Evolutionary conservation across 768 basidiomycete genomes (phyloP), one percentile per base, ranked within the genome.

Genomic region (Fistulinella prunicolor): DNA sequence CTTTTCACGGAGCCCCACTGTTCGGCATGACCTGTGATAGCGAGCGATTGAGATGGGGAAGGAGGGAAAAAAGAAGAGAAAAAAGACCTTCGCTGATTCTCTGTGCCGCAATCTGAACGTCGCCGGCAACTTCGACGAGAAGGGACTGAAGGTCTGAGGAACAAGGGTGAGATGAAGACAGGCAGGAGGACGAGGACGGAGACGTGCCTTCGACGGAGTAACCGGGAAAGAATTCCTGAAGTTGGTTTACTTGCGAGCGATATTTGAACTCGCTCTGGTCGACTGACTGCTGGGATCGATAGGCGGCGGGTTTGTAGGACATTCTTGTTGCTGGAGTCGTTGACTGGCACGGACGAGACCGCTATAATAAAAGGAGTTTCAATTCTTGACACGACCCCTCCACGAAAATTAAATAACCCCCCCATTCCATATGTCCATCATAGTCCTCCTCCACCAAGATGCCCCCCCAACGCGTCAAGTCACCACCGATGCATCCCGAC

Each of bases 1-100:
- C 81, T 85, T 53, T 81, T 81, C 48, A 90, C 89, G 46, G 87
- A 81, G 43, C 80, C 89, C 89, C 89, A 93, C 61, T 85, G 86
- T 64, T 83, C 81, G 39, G 77, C 85, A 55, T 75, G 74, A 60
- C 89, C 89, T 92, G 63, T 43, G 42, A 46, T 28, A 49, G 21
- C 29, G 46, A 36, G 48, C 42, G 48, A 29, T 28, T 60, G 43
- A 65, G 51, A 30, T 29, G 19, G 5, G 17, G 37, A 24, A 13
- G 32, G 21, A 6, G 17, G 39, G 24, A 13, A 34, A 30, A 5
- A 38, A 17, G 32, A 32, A 14, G 3, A 10, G 38, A 34, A 9
- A 26, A 9, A 36, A 10, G 32, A 88, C 89, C 89, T 63, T 92
- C 90, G 46, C 72, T 79, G 54, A 93, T 88, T 62, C 83, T 77